Percentiles rank a stretch among this genome's conserved stretches.
phyloP scores from a whole-genome alignment of 805 yeast genomes.

The Barnettozyma californica region DNA sequence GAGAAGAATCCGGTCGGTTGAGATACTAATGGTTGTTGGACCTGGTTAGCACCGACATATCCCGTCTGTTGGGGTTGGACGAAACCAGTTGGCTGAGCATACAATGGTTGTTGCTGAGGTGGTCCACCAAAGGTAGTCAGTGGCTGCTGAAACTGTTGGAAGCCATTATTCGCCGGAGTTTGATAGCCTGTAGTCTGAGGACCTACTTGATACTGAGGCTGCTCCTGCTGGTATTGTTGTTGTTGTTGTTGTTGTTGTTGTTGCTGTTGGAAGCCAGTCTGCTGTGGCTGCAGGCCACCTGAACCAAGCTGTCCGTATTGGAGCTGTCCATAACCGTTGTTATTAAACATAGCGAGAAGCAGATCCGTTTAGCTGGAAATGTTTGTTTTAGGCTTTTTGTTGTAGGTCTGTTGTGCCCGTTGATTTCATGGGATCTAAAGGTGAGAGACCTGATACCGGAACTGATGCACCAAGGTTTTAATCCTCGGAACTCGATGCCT shows the following conservation, averaged over 20 bases:
- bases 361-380: background rate
- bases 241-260: constrained; percentile 18
- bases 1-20: constrained; percentile 38
- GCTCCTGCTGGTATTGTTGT: constrained; percentile 15
- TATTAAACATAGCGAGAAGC: constrained; percentile 10
- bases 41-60: constrained; percentile 16
- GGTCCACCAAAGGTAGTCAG: constrained; percentile 15
- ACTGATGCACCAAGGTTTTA: too few relatives aligned
- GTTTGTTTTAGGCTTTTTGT: background rate
- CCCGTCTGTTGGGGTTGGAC: constrained; percentile 24
- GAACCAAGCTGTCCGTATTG: constrained; percentile 6
- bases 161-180: constrained; percentile 1
- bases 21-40: constrained; percentile 21
- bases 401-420: background rate
- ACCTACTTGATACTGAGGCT: constrained; percentile 19
- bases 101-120: constrained; percentile 15
- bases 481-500: too few relatives aligned
- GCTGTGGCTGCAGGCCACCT: constrained; percentile 12
- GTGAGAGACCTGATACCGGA: too few relatives aligned
- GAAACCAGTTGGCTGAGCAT: constrained; percentile 19
- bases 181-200: constrained; percentile 27
- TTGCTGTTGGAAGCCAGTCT: constrained; percentile 16
- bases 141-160: constrained; percentile 14
- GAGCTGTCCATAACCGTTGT: constrained; percentile 11
- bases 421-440: background rate